Conservation (phyloP, 31 red algal genomes). For the Endocladia muricata region DNA sequence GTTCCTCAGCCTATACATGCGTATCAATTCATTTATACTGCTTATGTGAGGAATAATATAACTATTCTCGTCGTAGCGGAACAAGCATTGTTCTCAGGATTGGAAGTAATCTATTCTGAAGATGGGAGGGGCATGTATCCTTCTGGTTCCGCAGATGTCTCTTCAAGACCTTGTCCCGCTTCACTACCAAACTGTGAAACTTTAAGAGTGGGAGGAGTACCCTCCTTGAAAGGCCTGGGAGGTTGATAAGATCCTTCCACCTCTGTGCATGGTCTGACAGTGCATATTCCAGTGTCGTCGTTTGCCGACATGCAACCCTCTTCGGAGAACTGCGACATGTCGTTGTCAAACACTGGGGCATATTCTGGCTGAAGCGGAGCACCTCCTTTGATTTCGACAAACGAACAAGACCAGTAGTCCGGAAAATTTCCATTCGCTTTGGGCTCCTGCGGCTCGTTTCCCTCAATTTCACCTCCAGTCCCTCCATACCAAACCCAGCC, state of each 20-base stretch:
- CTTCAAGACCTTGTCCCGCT: too few relatives aligned
- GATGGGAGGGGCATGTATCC: too few relatives aligned
- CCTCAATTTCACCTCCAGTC: slow-evolving; percentile 2
- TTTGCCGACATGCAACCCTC: slow-evolving; percentile 7
- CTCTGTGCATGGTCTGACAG: background rate
- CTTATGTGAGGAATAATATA: too few relatives aligned
- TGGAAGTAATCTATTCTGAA: too few relatives aligned
- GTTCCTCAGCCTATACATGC: too few relatives aligned
- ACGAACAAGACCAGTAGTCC: slow-evolving; percentile 26
- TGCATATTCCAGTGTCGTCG: slow-evolving; percentile 16
- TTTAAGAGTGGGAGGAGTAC: background rate
- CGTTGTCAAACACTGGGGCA: slow-evolving; percentile 2
- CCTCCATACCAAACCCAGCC: slow-evolving; percentile 30
- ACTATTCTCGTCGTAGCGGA: too few relatives aligned
- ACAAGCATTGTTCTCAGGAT: too few relatives aligned
- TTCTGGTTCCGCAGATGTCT: too few relatives aligned
- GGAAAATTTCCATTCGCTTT: background rate
- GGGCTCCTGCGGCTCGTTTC: background rate
- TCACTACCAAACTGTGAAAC: background rate
- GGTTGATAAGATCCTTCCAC: background rate
- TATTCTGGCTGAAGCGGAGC: background rate
- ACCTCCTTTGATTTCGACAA: slow-evolving; percentile 19
- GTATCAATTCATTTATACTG: too few relatives aligned
- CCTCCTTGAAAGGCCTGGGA: background rate
- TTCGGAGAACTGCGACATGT: background rate